These are phyloP conservation scores for Urochloa ruziziensis DNA, from an alignment of 176 grass and related monocot genomes.

Conservation along the genomic window DNA sequence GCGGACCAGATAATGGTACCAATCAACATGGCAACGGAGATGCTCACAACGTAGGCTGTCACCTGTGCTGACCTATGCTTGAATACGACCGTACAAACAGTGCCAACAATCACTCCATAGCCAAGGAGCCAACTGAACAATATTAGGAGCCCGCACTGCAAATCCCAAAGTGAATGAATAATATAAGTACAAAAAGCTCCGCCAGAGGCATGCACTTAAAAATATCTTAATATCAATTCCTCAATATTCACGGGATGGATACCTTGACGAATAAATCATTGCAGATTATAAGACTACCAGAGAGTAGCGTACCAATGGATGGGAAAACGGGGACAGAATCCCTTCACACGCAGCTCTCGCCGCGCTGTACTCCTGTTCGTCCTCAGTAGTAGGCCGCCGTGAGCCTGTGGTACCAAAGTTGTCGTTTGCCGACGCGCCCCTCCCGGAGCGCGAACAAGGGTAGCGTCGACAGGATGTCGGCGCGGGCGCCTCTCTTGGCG, in stretches of 20 bases:
- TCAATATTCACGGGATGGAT: no score
- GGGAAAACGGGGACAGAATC: not conserved
- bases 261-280: no score
- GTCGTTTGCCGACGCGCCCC: not conserved
- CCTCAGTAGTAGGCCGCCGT: not conserved
- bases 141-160: not conserved
- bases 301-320: not conserved
- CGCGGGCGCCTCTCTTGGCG: not conserved
- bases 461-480: not conserved
- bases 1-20: not conserved
- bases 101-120: not conserved
- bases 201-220: no score
- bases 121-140: not conserved
- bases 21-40: not conserved
- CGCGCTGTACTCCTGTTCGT: not conserved
- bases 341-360: not conserved
- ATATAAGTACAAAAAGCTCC: no score
- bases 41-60: not conserved
- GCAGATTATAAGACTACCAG: no score
- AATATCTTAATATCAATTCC: no score
- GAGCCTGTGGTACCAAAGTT: not conserved
- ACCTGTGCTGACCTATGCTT: not conserved
- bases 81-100: not conserved
- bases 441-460: not conserved
- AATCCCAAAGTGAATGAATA: not conserved